Percentiles rank a stretch among this genome's conserved stretches.
These are phyloP conservation scores for Crithidia brevicula DNA, from an alignment of 208 protist genomes.

Conservation along the genomic window DNA sequence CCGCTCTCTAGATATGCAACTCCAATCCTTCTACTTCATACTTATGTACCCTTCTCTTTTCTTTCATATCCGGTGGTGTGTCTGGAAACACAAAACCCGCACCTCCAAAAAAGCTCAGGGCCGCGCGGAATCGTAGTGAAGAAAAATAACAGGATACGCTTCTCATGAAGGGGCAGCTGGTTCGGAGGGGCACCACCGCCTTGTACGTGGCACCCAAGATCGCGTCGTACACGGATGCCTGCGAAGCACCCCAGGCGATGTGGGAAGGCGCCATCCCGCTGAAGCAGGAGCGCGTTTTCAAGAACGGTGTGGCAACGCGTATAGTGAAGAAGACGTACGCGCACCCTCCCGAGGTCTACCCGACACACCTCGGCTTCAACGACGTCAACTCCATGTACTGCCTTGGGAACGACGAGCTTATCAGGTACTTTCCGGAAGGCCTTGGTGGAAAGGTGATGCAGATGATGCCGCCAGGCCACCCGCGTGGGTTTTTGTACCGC, in stretches of 20 bases:
- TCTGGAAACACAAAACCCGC: no score
- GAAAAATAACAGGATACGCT: neutral
- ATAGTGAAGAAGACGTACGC: conserved; percentile 77
- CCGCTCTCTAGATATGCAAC: no score
- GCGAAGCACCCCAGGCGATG: conserved; percentile 85
- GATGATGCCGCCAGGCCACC: conserved; percentile 90
- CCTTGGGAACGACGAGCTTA: conserved; percentile 88
- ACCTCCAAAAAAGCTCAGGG: no score
- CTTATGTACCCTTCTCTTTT: no score
- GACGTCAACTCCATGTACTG: conserved; percentile 93
- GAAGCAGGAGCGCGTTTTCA: conserved; percentile 63
- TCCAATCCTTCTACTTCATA: no score
- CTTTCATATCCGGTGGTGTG: no score
- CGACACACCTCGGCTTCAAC: conserved; percentile 72
- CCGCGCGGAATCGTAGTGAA: no score
- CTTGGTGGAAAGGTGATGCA: conserved; percentile 91
- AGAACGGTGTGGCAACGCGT: conserved; percentile 53
- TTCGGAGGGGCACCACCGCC: conserved; percentile 53
- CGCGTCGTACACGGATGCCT: conserved; percentile 86
- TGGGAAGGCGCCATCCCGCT: conserved; percentile 88
- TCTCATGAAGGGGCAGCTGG: conserved; percentile 51
- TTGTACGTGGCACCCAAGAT: conserved; percentile 64
- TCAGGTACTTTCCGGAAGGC: conserved; percentile 86
- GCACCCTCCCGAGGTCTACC: conserved; percentile 74
- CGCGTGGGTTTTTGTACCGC: conserved; percentile 90